Evolutionary conservation across 106 monocot genomes (phyloP), one percentile per base, ranked within the genome.

Genomic region (Dendrobium huoshanense): DNA sequence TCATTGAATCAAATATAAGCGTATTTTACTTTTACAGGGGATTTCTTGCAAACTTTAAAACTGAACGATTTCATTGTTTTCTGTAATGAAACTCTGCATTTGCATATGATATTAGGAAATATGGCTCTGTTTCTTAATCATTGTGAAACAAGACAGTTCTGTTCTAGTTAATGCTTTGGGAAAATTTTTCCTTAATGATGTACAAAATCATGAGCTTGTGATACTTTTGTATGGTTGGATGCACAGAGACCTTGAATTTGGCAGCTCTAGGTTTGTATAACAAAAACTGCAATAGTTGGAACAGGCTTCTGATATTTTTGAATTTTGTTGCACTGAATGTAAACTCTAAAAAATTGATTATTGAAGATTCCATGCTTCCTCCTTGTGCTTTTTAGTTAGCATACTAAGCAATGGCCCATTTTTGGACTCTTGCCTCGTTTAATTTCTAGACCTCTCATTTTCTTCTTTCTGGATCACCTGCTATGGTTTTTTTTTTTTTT

Each of bases 21-120:
- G 70, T 70, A 11, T 31, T 70, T 70, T 70, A 15, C 33, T 37
- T 29, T 70, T 3, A 70, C 33, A 13, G 10, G 70, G 31, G 8
- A 67, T 42, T 73, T 31, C 2, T 43, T 42, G 43, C 18, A 41
- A 37, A 43, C 13, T 20, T 10, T 74, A 20, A 7, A 74, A 3
- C 15, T 73, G 42, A 74, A 74, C 74, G 43, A 74, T 74, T 74
- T 17, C 42, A 43, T 44, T 37, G 74, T 74, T 41, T 61, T 61
- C 61, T 16, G 19, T 15, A 19, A 11, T 24, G 22, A 61, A n/a
- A 61, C 7, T 0, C 5, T 61, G n/a, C 19, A 22, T 51, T 51
- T 45, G 45, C 45, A 45, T 51, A 0, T 51, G 9, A 51, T 51
- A 13, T 13, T 61, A 61, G 22, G n/a, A 22, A 58, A 58, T 61